phyloP scores from a whole-genome alignment of 345 rosid species.

The Euphorbia lathyris region DNA sequence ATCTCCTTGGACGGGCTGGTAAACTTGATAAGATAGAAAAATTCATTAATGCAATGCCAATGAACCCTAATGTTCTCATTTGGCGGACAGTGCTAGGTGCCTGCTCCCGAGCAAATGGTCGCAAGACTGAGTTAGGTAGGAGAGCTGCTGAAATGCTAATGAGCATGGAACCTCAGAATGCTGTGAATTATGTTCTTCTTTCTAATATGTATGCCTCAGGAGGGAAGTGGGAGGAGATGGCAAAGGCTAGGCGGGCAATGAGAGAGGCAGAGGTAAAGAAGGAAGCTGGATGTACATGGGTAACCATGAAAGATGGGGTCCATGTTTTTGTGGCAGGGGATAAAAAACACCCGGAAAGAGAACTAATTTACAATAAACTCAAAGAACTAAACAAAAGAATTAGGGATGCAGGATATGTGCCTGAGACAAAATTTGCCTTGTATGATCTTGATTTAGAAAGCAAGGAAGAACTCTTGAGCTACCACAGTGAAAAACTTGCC shows the following conservation, averaged over 20 bases:
- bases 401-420: conserved; percentile 77
- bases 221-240: conserved; percentile 79
- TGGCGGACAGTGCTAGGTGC: conserved; percentile 94
- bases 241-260: conserved; percentile 67
- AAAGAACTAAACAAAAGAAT: conserved; percentile 67
- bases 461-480: conserved; percentile 75
- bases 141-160: conserved; percentile 79
- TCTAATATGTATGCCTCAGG: conserved; percentile 90
- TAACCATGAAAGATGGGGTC: conserved; percentile 86
- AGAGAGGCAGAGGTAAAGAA: conserved; percentile 67
- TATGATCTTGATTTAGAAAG: conserved; percentile 80
- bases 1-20: conserved; percentile 87
- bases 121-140: conserved; percentile 57
- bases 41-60: conserved; percentile 60
- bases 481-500: conserved; percentile 91
- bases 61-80: conserved; percentile 73
- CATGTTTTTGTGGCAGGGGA: conserved; percentile 87
- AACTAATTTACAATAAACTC: conserved; percentile 60
- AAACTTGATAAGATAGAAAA: conserved; percentile 66
- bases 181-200: conserved; percentile 80
- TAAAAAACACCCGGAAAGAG: conserved; percentile 60
- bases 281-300: conserved; percentile 97
- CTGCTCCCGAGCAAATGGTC: conserved; percentile 64
- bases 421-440: conserved; percentile 64
- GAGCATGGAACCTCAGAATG: conserved; percentile 76